Base-by-base conservation (phyloP, 2,329 filamentous ascomycete species). In the Metarhizium guizhouense region DNA sequence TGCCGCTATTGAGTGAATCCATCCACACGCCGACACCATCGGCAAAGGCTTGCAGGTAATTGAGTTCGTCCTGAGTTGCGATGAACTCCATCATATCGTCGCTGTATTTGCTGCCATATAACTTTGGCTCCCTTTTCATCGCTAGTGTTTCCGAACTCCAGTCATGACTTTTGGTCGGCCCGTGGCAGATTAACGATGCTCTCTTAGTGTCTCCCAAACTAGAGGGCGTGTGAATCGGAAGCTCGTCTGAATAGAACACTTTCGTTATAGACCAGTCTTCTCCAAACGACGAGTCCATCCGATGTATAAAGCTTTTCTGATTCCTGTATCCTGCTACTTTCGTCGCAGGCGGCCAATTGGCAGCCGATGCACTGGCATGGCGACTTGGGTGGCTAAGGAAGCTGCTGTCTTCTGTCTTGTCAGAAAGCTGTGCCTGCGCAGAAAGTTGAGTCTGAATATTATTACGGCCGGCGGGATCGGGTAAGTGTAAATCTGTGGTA, bases 1-100 rank as follows among this genome's bases (percentile, higher is more conserved):
- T 93, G 61, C 86, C 80, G 38, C 84, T 80, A 72, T 95, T 90
- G 76, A 96, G 84, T 47, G 85, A 89, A 70, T 96, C 93, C 89
- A 97, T 95, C 90, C 93, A 96, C 3, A 90, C 72, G 1, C 87
- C 91, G 2, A 97, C 89, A 61, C 96, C 88, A 65, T 95, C 88
- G 6, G 95, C 86, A 67, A 95, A 97, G 0, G 91, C 85, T 68
- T 95, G 90, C 86, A 96, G 90, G 66, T 91, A 91, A n/a, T 86
- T 74, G 0, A 94, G 81, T 67, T 96, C 90, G 56, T 95, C 88
- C 10, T 85, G 81, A 3, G 82, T 83, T 60, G 82, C 85, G 49
- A 96, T 77, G 62, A 83, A 89, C 53, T 88, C 81, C 42, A 82
- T 70, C 2, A 13, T 48, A 3, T 36, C 51, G 42, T 13, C 25